Conservation (phyloP, 1,284 basidiomycete species). For the Pseudozyma pruni region DNA sequence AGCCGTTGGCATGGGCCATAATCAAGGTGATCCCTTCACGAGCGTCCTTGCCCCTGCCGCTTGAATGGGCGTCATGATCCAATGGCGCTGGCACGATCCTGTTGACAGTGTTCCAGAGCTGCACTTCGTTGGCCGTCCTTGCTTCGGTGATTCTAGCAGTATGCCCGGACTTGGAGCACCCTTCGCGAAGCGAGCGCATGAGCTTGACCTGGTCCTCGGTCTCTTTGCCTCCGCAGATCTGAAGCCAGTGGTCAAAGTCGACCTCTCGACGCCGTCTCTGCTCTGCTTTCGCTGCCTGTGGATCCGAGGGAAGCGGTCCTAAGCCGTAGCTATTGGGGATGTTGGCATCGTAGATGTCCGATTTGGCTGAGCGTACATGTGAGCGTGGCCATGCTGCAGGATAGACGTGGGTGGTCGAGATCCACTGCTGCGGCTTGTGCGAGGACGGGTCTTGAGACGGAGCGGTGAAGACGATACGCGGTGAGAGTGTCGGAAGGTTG, state of each 20-base stretch:
- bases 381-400: slow-evolving; percentile 77
- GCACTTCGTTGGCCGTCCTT: slow-evolving; percentile 29
- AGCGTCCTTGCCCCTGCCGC: slow-evolving; percentile 3
- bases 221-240: slow-evolving; percentile 21
- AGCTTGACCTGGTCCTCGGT: slow-evolving; percentile 11
- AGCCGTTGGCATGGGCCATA: slow-evolving; percentile 81
- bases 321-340: slow-evolving; percentile 22
- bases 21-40: slow-evolving; percentile 74
- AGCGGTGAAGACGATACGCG: slow-evolving; percentile 36
- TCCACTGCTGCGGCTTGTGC: slow-evolving; percentile 66
- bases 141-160: slow-evolving; percentile 29
- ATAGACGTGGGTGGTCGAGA: slow-evolving; percentile 76
- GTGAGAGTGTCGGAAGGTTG: slow-evolving; percentile 10
- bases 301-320: slow-evolving; percentile 25
- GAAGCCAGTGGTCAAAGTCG: slow-evolving; percentile 35
- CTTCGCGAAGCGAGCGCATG: slow-evolving; percentile 20
- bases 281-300: slow-evolving; percentile 36
- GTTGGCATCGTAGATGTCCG: slow-evolving; percentile 35
- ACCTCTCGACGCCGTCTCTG: slow-evolving; percentile 38
- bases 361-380: slow-evolving; percentile 39
- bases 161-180: slow-evolving; percentile 18
- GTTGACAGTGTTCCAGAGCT: slow-evolving; percentile 44
- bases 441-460: slow-evolving; percentile 37
- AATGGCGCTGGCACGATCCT: slow-evolving; percentile 31
- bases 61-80: slow-evolving; percentile 11